Percentiles rank a stretch among this genome's conserved stretches.
Evolutionary conservation across 768 basidiomycete genomes (phyloP).

Genomic region (Mycena sanguinolenta): DNA sequence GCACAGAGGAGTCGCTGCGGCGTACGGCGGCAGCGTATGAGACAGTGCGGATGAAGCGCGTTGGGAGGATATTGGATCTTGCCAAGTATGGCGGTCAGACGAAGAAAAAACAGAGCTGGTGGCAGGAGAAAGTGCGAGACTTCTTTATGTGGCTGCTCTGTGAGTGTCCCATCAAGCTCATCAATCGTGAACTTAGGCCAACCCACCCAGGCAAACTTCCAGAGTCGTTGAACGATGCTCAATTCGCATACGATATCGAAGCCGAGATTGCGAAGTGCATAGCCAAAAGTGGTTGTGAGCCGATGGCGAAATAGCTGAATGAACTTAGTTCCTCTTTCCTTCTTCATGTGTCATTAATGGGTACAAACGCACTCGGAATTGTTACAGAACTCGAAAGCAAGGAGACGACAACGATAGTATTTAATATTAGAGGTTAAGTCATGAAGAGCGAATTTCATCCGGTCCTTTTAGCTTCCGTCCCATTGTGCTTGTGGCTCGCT

Average conservation of each 20-base stretch:
- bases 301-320: slow-evolving; percentile 1
- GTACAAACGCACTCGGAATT: slow-evolving; percentile 16
- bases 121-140: slow-evolving; percentile 51
- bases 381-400: slow-evolving; percentile 32
- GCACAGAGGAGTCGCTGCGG: slow-evolving; percentile 36
- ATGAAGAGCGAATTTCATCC: slow-evolving; percentile 27
- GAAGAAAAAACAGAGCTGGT: slow-evolving; percentile 48
- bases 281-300: slow-evolving; percentile 31
- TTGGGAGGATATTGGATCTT: slow-evolving; percentile 48
- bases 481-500: neutral
- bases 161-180: slow-evolving; percentile 32
- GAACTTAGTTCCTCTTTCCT: slow-evolving; percentile 17
- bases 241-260: slow-evolving; percentile 47
- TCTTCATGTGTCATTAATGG: slow-evolving; percentile 8
- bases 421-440: slow-evolving; percentile 35
- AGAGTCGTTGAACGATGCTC: slow-evolving; percentile 44
- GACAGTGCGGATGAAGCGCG: slow-evolving; percentile 49
- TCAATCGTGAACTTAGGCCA: neutral
- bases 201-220: slow-evolving; percentile 44
- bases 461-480: slow-evolving; percentile 10
- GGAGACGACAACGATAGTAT: slow-evolving; percentile 26
- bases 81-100: slow-evolving; percentile 48
- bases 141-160: slow-evolving; percentile 49
- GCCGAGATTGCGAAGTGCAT: slow-evolving; percentile 42
- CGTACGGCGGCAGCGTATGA: slow-evolving; percentile 48